These are phyloP conservation scores for Juncus inflexus DNA, from an alignment of 176 grass and related monocot genomes.

Conservation along the genomic window DNA sequence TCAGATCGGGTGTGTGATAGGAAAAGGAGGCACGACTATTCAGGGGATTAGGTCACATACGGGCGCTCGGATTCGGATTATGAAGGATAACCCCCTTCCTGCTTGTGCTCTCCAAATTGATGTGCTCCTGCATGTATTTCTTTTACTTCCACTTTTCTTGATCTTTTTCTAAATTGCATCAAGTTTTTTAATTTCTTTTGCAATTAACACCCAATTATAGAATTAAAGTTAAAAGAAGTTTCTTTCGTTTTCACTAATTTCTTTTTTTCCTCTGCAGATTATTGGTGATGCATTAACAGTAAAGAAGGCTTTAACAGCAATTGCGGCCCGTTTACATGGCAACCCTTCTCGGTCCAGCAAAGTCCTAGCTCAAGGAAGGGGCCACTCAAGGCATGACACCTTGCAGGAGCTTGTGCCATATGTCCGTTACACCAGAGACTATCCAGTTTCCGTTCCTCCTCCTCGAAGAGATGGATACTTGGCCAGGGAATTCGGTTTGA, in stretches of 20 bases:
- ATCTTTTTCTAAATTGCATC: too few relatives aligned
- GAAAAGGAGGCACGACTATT: slow-evolving; percentile 88
- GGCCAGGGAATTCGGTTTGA: slow-evolving; percentile 78
- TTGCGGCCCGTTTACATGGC: slow-evolving; percentile 84
- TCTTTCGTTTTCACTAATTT: slow-evolving; percentile 20
- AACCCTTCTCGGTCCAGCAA: slow-evolving; percentile 93
- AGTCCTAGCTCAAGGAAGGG: slow-evolving; percentile 43
- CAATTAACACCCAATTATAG: not conserved
- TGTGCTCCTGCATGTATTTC: slow-evolving; percentile 71
- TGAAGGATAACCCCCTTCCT: slow-evolving; percentile 82
- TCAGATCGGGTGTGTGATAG: slow-evolving; percentile 97
- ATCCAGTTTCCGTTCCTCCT: slow-evolving; percentile 59
- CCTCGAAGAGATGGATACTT: slow-evolving; percentile 70
- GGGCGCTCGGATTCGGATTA: slow-evolving; percentile 78
- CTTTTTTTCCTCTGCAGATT: slow-evolving; percentile 49
- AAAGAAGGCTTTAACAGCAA: slow-evolving; percentile 79
- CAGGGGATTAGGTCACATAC: slow-evolving; percentile 74
- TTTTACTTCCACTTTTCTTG: too few relatives aligned
- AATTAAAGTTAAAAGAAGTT: too few relatives aligned
- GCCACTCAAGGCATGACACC: not conserved
- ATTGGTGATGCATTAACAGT: slow-evolving; percentile 60
- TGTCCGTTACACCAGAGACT: slow-evolving; percentile 71
- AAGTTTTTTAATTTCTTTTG: too few relatives aligned
- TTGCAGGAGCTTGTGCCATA: slow-evolving; percentile 41
- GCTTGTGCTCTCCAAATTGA: slow-evolving; percentile 77